Evolutionary conservation across 2,329 filamentous ascomycete genomes (phyloP), one percentile per base, ranked within the genome.

Genomic region (Alternaria gaisen): DNA sequence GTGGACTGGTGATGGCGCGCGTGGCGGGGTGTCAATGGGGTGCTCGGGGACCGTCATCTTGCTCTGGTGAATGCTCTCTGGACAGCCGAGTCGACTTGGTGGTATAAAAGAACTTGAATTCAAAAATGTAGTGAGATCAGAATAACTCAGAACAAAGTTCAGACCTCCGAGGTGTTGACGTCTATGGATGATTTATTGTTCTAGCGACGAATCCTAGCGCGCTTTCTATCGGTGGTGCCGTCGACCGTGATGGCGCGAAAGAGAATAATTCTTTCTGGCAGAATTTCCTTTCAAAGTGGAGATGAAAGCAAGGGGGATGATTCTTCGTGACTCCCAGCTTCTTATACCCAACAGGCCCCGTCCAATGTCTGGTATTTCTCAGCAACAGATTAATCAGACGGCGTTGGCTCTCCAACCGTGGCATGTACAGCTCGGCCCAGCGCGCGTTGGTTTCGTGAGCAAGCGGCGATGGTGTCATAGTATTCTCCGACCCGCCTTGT

Each of bases 1-100:
- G 79, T 93, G 90, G 59, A 90, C 85, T 66, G 92, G 91, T 44
- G 91, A 90, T 38, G 89, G 87, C 48, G 90, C 87, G 65, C 90
- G 86, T 52, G 90, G 89, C 66, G 91, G 91, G 59, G 91, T 94
- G 72, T 90, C 86, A 74, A 92, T 89, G 54, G 87, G 82, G 71
- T 86, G 84, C 65, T 84, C 82, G 36, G 74, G 50, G 42, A 77
- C 62, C 60, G 79, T 80, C 79, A 81, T 81, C 57, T 44, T 68
- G 62, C 48, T 32, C 32, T 43, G 48, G 28, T 30, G 28, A 42
- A 20, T 43, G 16, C 34, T 60, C 18, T 34, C 18, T 34, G 53
- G 24, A 38, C 20, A 16, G 32, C 9, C 24, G 30, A 12, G 44
- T 28, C 12, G 28, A 44, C 9, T n/a, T 38, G 46, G 32, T 24